Evolutionary conservation across 2,329 filamentous ascomycete genomes (phyloP).

Genomic region (Hymenoscyphus infarciens): DNA sequence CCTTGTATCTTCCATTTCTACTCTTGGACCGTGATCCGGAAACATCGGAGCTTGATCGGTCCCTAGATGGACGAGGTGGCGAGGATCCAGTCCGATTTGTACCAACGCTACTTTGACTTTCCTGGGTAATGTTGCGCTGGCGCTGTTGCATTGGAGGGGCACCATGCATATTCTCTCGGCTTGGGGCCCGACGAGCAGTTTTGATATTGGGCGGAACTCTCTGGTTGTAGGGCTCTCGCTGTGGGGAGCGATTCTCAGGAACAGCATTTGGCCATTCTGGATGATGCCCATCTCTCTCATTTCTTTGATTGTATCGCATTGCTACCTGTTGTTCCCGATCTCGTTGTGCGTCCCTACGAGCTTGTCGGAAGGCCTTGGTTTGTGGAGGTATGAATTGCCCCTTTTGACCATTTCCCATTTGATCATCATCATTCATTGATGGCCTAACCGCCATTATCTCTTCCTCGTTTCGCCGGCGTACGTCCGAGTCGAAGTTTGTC

Average conservation of each 20-base stretch:
- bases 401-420: neutral
- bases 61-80: constrained; percentile 28
- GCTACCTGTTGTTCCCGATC: constrained; percentile 32
- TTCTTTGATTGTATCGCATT: constrained; percentile 27
- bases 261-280: constrained; percentile 20
- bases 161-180: constrained; percentile 24
- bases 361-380: constrained; percentile 32
- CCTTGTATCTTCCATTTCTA: constrained; percentile 31
- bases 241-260: constrained; percentile 17
- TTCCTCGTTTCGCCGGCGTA: constrained; percentile 29
- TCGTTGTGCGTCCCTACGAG: constrained; percentile 33
- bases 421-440: neutral
- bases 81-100: constrained; percentile 28
- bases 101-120: constrained; percentile 20
- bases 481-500: constrained; percentile 27
- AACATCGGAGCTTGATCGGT: constrained; percentile 33
- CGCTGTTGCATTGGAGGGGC: constrained; percentile 28
- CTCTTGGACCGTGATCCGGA: constrained; percentile 32
- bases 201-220: constrained; percentile 24
- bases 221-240: constrained; percentile 19
- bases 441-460: constrained; percentile 22
- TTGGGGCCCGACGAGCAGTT: constrained; percentile 24
- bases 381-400: constrained; percentile 21
- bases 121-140: constrained; percentile 21
- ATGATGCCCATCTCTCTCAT: constrained; percentile 18